phyloP scores from a whole-genome alignment of 352 stramenopile genomes.

The Globisporangium orthogonon region DNA sequence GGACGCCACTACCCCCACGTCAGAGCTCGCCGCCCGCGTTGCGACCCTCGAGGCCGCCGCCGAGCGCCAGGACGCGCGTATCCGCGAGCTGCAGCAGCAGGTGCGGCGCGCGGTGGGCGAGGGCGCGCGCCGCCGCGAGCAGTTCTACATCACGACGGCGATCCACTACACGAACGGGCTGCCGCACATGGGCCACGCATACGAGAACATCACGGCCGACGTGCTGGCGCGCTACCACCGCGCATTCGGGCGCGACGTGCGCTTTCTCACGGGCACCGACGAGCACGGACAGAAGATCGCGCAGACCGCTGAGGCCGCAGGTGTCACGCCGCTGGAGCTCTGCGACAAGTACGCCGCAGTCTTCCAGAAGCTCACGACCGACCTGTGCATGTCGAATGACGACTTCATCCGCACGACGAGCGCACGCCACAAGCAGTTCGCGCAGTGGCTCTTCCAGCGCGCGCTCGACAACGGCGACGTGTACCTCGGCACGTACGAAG shows the following conservation, averaged over 20 bases:
- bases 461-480: constrained; percentile 92
- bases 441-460: constrained; percentile 89
- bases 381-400: constrained; percentile 51
- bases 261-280: constrained; percentile 97
- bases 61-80: too few relatives aligned
- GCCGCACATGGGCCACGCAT: constrained; percentile 98
- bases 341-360: constrained; percentile 92
- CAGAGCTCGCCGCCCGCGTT: too few relatives aligned
- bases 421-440: constrained; percentile 86
- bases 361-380: constrained; percentile 87
- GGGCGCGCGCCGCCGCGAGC: too few relatives aligned
- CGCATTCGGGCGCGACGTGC: constrained; percentile 45
- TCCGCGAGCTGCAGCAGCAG: too few relatives aligned
- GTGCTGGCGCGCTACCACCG: constrained; percentile 75
- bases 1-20: too few relatives aligned
- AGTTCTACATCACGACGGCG: constrained; percentile 89
- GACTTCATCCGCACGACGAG: constrained; percentile 98
- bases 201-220: constrained; percentile 92
- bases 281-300: constrained; percentile 95
- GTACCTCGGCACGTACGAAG: constrained; percentile 96
- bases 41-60: too few relatives aligned
- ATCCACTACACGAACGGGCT: constrained; percentile 99
- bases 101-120: too few relatives aligned
- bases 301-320: constrained; percentile 85
- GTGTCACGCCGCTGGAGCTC: constrained; percentile 88